A percentile compares a stretch with the other conserved stretches of the same genome.
These are phyloP conservation scores for Talaromyces sp. DNA, from an alignment of 2,329 filamentous ascomycete genomes.

Conservation along the genomic window DNA sequence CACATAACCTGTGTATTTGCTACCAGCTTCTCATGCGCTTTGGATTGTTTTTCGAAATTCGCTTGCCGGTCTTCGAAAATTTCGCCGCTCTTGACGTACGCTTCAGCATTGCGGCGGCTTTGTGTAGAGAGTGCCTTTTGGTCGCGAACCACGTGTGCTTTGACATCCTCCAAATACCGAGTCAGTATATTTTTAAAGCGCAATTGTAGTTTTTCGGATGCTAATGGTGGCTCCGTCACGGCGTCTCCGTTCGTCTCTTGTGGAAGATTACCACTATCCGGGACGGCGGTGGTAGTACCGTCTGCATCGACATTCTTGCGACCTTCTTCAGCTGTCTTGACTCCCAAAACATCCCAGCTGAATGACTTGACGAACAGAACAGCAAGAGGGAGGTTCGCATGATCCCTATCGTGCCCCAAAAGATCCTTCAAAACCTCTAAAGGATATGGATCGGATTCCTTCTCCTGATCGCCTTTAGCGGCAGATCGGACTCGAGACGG, in stretches of 20 bases:
- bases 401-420: conserved; percentile 86
- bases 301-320: conserved; percentile 80
- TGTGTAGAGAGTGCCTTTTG: conserved; percentile 84
- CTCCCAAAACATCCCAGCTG: conserved; percentile 87
- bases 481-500: conserved; percentile 59
- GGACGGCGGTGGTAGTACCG: conserved; percentile 53
- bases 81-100: conserved; percentile 96
- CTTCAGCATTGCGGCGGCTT: conserved; percentile 90
- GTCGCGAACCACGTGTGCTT: conserved; percentile 79
- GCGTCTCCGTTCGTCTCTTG: conserved; percentile 33
- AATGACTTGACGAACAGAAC: conserved; percentile 96
- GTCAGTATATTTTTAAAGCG: conserved; percentile 80
- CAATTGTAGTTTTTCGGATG: conserved; percentile 70
- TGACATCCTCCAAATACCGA: conserved; percentile 90
- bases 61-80: conserved; percentile 96
- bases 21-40: conserved; percentile 83
- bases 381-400: conserved; percentile 81
- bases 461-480: conserved; percentile 53
- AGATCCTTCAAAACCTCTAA: conserved; percentile 97
- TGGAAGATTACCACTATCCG: conserved; percentile 28
- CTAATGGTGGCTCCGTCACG: conserved; percentile 62
- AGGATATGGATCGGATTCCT: conserved; percentile 83
- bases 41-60: conserved; percentile 90
- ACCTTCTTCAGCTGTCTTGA: conserved; percentile 68
- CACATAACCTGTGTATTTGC: conserved; percentile 87